Percentiles rank a stretch among this genome's conserved stretches.
Evolutionary conservation across 768 basidiomycete species (phyloP).

Genomic region (Gautieria morchelliformis): DNA sequence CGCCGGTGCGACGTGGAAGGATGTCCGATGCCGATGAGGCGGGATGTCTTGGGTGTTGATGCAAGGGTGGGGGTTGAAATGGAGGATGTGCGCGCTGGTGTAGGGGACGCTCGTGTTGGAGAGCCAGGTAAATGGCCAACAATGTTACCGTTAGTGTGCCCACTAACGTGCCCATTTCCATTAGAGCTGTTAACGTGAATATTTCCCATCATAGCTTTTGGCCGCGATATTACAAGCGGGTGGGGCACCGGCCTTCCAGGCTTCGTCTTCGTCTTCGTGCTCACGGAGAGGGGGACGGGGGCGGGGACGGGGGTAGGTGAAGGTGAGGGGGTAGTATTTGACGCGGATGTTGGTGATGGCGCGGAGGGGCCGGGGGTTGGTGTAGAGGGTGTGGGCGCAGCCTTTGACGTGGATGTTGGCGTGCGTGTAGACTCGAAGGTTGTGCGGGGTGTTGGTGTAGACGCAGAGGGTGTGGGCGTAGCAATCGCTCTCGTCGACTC

Average conservation of each 20-base stretch:
- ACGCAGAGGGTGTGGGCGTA: not conserved
- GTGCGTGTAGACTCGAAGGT: too few relatives aligned
- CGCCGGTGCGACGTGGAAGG: conserved; percentile 2
- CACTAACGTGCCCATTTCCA: too few relatives aligned
- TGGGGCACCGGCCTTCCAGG: not conserved
- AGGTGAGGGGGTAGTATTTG: not conserved
- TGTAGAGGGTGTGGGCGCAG: not conserved
- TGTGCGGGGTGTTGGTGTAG: not conserved
- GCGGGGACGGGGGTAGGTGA: not conserved
- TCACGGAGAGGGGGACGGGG: not conserved
- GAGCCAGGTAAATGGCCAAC: too few relatives aligned
- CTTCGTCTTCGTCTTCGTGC: not conserved
- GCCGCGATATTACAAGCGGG: not conserved
- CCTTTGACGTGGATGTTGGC: too few relatives aligned
- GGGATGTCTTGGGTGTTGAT: not conserved
- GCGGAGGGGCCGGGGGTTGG: not conserved
- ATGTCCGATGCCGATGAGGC: conserved; percentile 5
- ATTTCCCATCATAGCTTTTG: not conserved
- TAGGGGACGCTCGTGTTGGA: too few relatives aligned
- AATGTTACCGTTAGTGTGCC: too few relatives aligned
- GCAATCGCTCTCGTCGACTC: not conserved
- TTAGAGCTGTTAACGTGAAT: too few relatives aligned
- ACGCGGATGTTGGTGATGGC: not conserved
- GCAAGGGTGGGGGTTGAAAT: not conserved
- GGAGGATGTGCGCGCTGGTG: too few relatives aligned